phyloP scores from a whole-genome alignment of 345 rosid genomes.

The Erysimum cheiranthoides region DNA sequence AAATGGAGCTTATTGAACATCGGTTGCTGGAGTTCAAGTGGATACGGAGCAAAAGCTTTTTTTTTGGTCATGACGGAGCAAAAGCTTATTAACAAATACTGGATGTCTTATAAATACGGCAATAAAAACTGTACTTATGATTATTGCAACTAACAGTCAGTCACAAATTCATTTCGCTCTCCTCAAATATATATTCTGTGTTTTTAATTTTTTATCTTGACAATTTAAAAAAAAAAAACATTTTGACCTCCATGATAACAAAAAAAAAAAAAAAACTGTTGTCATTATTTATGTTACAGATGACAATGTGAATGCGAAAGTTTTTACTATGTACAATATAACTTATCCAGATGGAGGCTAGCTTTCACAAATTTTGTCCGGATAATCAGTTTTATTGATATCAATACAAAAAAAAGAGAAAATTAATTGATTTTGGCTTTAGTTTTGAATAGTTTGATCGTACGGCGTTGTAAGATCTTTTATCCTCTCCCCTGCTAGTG shows the following conservation, averaged over 20 bases:
- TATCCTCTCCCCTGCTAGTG: constrained; percentile 18
- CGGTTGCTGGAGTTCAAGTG: not conserved
- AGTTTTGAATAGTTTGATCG: constrained; percentile 29
- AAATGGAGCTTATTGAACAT: too few species aligned
- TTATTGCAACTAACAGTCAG: not conserved
- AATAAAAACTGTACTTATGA: not conserved
- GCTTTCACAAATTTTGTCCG: not conserved
- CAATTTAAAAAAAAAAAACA: too few species aligned
- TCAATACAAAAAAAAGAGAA: constrained; percentile 9
- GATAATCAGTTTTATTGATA: constrained; percentile 8
- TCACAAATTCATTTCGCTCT: not conserved
- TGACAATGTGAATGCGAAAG: constrained; percentile 5
- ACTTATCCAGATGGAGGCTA: not conserved
- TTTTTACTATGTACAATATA: not conserved
- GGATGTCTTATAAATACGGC: not conserved
- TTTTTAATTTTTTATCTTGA: not conserved
- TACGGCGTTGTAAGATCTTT: constrained; percentile 19
- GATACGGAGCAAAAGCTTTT: not conserved
- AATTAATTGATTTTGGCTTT: constrained; percentile 22
- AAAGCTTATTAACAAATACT: not conserved
- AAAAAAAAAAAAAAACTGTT: not conserved
- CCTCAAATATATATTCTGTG: constrained; percentile 6
- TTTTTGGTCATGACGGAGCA: too few species aligned
- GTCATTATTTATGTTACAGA: constrained; percentile 3
- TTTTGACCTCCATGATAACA: not conserved